Evolutionary conservation across 495 filamentous ascomycete genomes (phyloP).

Genomic region (Astrothelium subdiscretum): DNA sequence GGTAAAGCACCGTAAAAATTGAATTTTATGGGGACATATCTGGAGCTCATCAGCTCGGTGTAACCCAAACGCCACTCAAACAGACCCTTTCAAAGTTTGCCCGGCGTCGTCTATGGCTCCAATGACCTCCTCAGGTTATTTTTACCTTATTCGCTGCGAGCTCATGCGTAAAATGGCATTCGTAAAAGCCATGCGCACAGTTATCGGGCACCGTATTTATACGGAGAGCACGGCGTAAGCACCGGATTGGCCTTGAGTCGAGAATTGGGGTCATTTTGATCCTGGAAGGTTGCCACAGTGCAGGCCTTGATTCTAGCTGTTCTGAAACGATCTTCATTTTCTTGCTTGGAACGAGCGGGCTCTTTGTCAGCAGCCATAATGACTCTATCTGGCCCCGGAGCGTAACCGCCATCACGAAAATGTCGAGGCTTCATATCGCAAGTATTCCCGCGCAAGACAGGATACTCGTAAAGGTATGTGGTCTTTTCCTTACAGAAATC

Average conservation of each 20-base stretch:
- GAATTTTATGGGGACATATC: not conserved
- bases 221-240: not conserved
- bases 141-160: not conserved
- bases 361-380: not conserved
- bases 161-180: no score
- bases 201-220: not conserved
- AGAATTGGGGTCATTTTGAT: not conserved
- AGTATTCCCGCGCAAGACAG: not conserved
- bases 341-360: not conserved
- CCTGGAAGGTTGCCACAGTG: not conserved
- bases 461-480: not conserved
- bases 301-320: not conserved
- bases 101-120: not conserved
- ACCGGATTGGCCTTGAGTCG: not conserved
- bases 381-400: not conserved
- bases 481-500: not conserved
- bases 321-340: not conserved
- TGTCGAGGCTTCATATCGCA: not conserved
- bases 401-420: not conserved
- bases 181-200: not conserved
- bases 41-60: not conserved
- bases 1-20: constrained; percentile 39
- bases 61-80: no score
- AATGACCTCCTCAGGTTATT: not conserved
- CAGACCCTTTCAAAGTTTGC: no score